Base-by-base conservation (phyloP, 768 basidiomycete species). In the Xerocomellus chrysenteron region DNA sequence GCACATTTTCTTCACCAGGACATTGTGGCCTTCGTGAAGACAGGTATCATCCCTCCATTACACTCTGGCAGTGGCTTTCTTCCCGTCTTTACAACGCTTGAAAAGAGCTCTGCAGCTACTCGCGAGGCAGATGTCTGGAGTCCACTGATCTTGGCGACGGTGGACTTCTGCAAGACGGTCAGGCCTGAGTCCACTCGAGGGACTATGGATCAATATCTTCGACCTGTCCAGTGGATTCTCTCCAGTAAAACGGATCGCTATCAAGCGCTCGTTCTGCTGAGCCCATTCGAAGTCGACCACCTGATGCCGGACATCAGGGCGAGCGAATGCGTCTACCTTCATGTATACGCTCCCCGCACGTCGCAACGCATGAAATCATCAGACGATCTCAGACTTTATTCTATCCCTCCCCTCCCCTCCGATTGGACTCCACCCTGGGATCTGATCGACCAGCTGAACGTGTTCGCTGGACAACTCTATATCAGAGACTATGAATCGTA, bases 281-380 rank as follows among this genome's bases (percentile, higher is more conserved):
- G 11, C 61, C 71, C 73, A 12, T 65, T 53, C 52, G 78, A 80
- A 55, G 75, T 64, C 16, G 65, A 80, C 47, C 49, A 45, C 30
- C 67, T 78, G n/a, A 66, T 79, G 16, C 66, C 76, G 65, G 40
- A 40, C 0, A 76, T 81, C 52, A 73, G 70, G 16, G 26, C 30
- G 13, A 72, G 70, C 60, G 57, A 66, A 12, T 7, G 54, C 10
- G 74, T 76, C 11, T 65, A 72, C 49, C 69, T 80, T 11, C 78
- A 79, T 58, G 35, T 74, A 0, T 80, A 80, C 50, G 60, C 75
- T 4, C 76, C 79, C 2, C 64, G 75, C 4, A 73, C 74, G 40
- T 70, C 65, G 4, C 50, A 63, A 19, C 61, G 61, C 2, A 75
- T 74, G 71, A 62, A 64, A 24, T 56, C 74, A 7, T 72, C 73